Evolutionary conservation across 208 protist genomes (phyloP), one percentile per base, ranked within the genome.

Genomic region (Trypanosoma conorhini): DNA sequence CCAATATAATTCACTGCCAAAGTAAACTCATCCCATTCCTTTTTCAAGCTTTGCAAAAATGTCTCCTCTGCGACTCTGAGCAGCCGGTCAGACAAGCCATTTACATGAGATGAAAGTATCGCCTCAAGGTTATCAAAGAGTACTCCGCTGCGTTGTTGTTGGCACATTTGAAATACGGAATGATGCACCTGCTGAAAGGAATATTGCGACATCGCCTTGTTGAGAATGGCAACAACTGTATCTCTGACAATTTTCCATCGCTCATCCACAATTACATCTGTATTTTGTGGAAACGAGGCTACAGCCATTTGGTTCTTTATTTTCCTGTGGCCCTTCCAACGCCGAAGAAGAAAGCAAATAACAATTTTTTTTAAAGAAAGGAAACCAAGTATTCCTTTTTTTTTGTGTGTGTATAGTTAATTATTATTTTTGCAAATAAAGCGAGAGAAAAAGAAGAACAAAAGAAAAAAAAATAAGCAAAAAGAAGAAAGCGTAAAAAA

Each of bases 101-200:
- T 50, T 15, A 82, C 77, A 38, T 88, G 63, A 12, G 17, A n/a
- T n/a, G 30, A 55, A 63, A 95, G 70, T 28, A 80, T 63, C 10
- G 82, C 70, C 31, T 82, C 70, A 15, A 95, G 19, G 1, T 70
- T 60, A 22, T 85, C 72, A 46, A 89, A 62, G 28, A 95, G 63
- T 42, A 67, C 21, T 15, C 52, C 65, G 26, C 85, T 82, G 26
- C 68, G 67, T 56, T 87, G 77, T 22, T 70, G 54, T 31, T 90
- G 82, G n/a, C 85, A 92, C 7, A 95, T 46, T 31, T 82, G 76
- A 76, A 91, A 92, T 55, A 91, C 81, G 28, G 83, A 77, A 40
- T 95, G 87, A 70, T 95, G 84, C 63, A 90, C 81, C 50, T 68
- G 70, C 73, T 95, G 89, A 73, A 92, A 92, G 19, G 89, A 95